Evolutionary conservation across 163 green algal genomes (phyloP), one percentile per base, ranked within the genome.

Genomic region (Smithsoniella earleae): DNA sequence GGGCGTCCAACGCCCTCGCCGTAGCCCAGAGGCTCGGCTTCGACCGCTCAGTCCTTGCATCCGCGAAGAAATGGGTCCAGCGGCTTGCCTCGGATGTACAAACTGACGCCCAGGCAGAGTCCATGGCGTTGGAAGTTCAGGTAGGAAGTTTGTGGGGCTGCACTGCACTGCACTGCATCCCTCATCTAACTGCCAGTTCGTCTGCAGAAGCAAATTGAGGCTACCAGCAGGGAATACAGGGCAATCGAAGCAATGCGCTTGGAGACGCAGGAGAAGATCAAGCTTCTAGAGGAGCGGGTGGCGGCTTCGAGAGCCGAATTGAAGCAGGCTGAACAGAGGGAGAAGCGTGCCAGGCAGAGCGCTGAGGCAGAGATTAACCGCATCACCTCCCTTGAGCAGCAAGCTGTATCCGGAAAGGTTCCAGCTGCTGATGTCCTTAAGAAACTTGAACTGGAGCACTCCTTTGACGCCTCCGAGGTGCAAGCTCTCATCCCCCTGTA

Each of bases 1-100:
- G 90, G 10, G 78, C 85, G 18, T 88, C 75, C 43, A 94, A 95
- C 63, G 92, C 92, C 0, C 81, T 97, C 22, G 81, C 87, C 43
- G 86, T 96, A 22, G 89, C 89, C 0, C 43, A 81, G 44, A 73
- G 82, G 2, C 79, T 95, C 38, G 88, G 88, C 18, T 94, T 95
- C 65, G 83, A 91, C 34, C 36, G 77, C 36, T 49, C 31, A 0
- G 74, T 86, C 2, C 62, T 89, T 28, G 58, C 31, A 4, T 45
- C 77, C 1, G 84, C 81, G 20, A 30, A 34, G 8, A 13, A 69
- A 34, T 69, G 58, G 58, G 58, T 34, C 10, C 30, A 69, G 16
- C 58, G 58, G 25, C 58, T 69, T 5, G 2, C 58, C 28, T 43
- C 5, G 8, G 8, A 8, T 20, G 43, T 33, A 43, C 58, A 40